These are phyloP conservation scores for Symbiodinium natans DNA, from an alignment of 73 alveolate genomes.

Conservation along the genomic window DNA sequence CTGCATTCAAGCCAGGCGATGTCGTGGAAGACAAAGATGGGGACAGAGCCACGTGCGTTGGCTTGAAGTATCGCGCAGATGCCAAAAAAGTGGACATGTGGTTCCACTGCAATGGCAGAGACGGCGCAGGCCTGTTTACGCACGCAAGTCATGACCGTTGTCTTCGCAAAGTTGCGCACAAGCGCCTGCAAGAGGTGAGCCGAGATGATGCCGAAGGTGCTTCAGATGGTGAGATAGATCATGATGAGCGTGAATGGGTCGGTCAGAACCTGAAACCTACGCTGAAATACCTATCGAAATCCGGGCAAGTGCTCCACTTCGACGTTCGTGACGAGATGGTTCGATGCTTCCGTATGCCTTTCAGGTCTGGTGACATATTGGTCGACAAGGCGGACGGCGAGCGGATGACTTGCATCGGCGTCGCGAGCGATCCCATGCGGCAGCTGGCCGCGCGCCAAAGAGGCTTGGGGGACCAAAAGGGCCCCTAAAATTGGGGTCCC, in stretches of 20 bases:
- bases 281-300: neutral
- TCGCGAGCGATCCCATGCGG: constrained; percentile 31
- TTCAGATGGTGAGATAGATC: constrained; percentile 68
- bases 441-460: neutral
- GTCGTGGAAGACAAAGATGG: constrained; percentile 28
- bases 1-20: constrained; percentile 27
- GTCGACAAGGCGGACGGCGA: constrained; percentile 54
- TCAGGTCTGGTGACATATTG: constrained; percentile 35
- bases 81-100: constrained; percentile 44
- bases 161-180: neutral
- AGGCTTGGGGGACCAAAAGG: too few species aligned
- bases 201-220: constrained; percentile 47
- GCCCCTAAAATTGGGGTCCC: too few species aligned
- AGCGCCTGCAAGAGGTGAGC: neutral
- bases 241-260: constrained; percentile 67
- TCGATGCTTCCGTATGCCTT: constrained; percentile 37
- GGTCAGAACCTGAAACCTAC: constrained; percentile 14
- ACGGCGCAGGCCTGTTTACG: constrained; percentile 36
- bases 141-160: neutral
- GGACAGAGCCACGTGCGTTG: constrained; percentile 41
- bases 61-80: constrained; percentile 41
- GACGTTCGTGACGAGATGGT: constrained; percentile 42
- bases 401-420: constrained; percentile 78
- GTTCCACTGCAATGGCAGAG: constrained; percentile 23
- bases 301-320: neutral